phyloP scores from a whole-genome alignment of 2,329 filamentous ascomycete genomes.

The Penicillium sp. region DNA sequence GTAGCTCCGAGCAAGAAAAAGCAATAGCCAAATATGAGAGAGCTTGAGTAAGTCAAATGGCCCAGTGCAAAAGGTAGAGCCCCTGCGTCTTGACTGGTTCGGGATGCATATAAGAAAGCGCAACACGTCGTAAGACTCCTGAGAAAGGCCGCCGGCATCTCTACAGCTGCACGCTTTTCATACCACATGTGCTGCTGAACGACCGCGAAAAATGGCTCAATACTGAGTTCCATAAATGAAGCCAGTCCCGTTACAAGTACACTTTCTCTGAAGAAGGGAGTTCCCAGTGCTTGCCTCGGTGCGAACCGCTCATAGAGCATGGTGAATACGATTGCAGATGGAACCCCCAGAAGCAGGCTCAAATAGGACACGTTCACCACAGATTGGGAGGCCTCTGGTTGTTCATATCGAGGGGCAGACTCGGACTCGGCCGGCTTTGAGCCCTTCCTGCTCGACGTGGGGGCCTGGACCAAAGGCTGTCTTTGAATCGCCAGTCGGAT shows the following conservation, averaged over 20 bases:
- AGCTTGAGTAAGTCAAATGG: slow-evolving; percentile 69
- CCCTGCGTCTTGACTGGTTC: slow-evolving; percentile 55
- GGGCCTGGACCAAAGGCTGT: slow-evolving; percentile 48
- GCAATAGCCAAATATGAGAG: slow-evolving; percentile 66
- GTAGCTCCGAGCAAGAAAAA: slow-evolving; percentile 58
- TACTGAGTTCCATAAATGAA: slow-evolving; percentile 68
- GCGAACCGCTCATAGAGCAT: slow-evolving; percentile 60
- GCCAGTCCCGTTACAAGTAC: slow-evolving; percentile 54
- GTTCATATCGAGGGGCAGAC: slow-evolving; percentile 16
- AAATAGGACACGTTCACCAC: slow-evolving; percentile 87
- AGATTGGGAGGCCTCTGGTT: slow-evolving; percentile 54
- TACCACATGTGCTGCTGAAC: slow-evolving; percentile 79
- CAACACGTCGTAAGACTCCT: slow-evolving; percentile 73
- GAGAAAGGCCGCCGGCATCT: slow-evolving; percentile 73
- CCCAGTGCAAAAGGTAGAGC: slow-evolving; percentile 86
- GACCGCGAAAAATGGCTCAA: slow-evolving; percentile 85
- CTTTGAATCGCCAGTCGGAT: slow-evolving; percentile 87
- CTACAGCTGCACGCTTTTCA: slow-evolving; percentile 72
- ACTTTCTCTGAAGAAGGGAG: slow-evolving; percentile 60
- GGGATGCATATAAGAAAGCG: slow-evolving; percentile 61
- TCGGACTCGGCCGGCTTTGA: slow-evolving; percentile 9
- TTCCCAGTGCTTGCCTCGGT: slow-evolving; percentile 49
- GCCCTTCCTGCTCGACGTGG: slow-evolving; percentile 15
- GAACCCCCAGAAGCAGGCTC: slow-evolving; percentile 63
- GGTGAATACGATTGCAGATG: slow-evolving; percentile 61